Base-by-base conservation (phyloP, 2,329 filamentous ascomycete genomes). In the Sporothrix pallida region DNA sequence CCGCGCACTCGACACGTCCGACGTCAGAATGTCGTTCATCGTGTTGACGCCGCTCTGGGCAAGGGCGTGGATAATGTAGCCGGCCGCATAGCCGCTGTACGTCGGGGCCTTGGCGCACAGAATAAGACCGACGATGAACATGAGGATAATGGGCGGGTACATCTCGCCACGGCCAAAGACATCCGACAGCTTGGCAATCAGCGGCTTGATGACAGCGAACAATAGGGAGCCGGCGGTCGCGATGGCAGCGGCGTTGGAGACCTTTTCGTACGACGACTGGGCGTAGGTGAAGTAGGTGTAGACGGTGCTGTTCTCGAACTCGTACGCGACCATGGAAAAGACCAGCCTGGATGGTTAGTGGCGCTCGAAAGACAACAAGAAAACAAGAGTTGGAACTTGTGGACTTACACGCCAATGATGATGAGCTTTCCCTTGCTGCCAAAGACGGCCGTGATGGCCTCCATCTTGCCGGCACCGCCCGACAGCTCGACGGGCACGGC, bases 11-110 rank as follows among this genome's bases (percentile, higher is more conserved):
- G 88, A 89, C n/a, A 89, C 85, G 78, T 91, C 90, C 1, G 88
- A 88, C 58, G 90, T 86, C 76, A 91, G 88, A 70, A 91, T 87
- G 76, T 90, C 88, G 77, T 89, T 88, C 65, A 90, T 82, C 44
- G 91, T 86, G 72, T 88, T 87, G 7, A 90, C 84, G 2, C 88
- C 88, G 0, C 88, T 89, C 67, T 85, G 84, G 1, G 89, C 89
- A 6, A 89, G 83, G 0, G 85, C 84, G 72, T 90, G 89, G 79
- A 91, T 89, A 12, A 90, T 84, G 75, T 87, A 83, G 1, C 86
- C 87, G 2, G 83, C 84, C 0, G 86, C 83, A 68, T 87, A 88
- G 37, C 84, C 81, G 70, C 90, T 84, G 72, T 83, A 85, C 31
- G 82, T 82, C 2, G 87, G 86, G 0, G 85, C 84, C 42, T 44